Evolutionary conservation across 169 alveolate genomes (phyloP).

Genomic region (Plasmodium gallinaceum): DNA sequence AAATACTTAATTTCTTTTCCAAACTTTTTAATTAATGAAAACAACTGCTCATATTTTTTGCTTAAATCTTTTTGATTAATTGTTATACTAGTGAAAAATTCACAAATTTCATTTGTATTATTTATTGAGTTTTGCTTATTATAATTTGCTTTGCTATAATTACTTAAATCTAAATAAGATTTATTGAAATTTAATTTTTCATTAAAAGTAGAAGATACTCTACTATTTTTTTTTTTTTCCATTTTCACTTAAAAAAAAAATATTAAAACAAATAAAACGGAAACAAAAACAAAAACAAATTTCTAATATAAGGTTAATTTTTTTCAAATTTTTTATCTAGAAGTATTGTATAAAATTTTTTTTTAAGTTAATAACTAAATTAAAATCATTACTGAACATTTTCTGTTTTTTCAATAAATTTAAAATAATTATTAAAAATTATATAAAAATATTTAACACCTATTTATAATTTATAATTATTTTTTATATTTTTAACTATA

Average conservation of each 20-base stretch:
- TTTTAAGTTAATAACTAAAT: too few relatives aligned
- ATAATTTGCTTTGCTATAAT: slow-evolving; percentile 45
- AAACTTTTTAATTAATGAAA: slow-evolving; percentile 66
- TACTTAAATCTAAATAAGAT: slow-evolving; percentile 66
- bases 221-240: slow-evolving; percentile 57
- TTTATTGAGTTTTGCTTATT: slow-evolving; percentile 50
- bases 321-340: too few relatives aligned
- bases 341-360: too few relatives aligned
- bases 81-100: slow-evolving; percentile 61
- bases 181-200: slow-evolving; percentile 38
- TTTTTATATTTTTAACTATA: not conserved
- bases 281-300: slow-evolving; percentile 13
- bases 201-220: slow-evolving; percentile 37
- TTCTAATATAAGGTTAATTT: not conserved
- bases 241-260: slow-evolving; percentile 5
- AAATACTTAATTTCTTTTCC: slow-evolving; percentile 73
- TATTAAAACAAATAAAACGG: not conserved
- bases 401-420: too few relatives aligned
- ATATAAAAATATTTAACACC: not conserved
- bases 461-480: not conserved
- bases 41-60: slow-evolving; percentile 61
- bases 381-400: too few relatives aligned
- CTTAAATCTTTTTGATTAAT: slow-evolving; percentile 67
- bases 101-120: slow-evolving; percentile 64
- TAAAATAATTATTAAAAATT: too few relatives aligned